These are phyloP conservation scores for Myxozyma mucilagina DNA, from an alignment of 805 yeast species.

Conservation along the genomic window DNA sequence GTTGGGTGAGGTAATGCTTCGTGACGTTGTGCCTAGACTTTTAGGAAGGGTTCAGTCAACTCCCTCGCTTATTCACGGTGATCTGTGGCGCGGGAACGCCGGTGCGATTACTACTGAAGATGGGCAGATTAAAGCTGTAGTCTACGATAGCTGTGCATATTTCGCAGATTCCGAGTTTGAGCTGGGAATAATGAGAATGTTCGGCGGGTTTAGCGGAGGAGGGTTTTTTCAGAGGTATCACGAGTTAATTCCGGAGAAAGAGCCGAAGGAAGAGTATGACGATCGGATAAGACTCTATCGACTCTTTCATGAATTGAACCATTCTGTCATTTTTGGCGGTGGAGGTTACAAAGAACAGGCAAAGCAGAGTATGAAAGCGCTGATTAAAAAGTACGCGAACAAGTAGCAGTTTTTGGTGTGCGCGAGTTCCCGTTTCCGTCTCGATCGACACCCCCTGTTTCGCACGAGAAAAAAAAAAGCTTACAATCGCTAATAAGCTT, in stretches of 20 bases:
- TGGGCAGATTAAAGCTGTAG: slow-evolving; percentile 9
- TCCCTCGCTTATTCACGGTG: slow-evolving; percentile 32
- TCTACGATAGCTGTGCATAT: slow-evolving; percentile 29
- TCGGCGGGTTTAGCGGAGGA: slow-evolving; percentile 27
- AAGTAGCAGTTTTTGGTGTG: no score
- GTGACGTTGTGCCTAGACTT: slow-evolving; percentile 21
- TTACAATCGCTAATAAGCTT: no score
- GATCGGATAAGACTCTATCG: slow-evolving; percentile 27
- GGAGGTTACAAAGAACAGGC: slow-evolving; percentile 26
- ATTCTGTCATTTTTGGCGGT: slow-evolving; percentile 29
- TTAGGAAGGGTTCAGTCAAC: background rate
- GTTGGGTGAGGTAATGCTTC: slow-evolving; percentile 3
- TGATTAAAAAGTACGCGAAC: slow-evolving; percentile 12
- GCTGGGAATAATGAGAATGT: slow-evolving; percentile 32
- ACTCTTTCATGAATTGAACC: slow-evolving; percentile 28
- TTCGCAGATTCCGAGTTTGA: slow-evolving; percentile 31
- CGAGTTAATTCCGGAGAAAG: slow-evolving; percentile 17
- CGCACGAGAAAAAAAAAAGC: no score
- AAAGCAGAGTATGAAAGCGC: slow-evolving; percentile 11
- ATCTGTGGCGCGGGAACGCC: slow-evolving; percentile 30
- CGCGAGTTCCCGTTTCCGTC: no score
- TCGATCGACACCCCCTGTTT: no score
- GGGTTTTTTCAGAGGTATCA: slow-evolving; percentile 25
- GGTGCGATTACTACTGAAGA: slow-evolving; percentile 6
- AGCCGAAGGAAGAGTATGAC: slow-evolving; percentile 26